Evolutionary conservation across 2,329 filamentous ascomycete species (phyloP), one percentile per base, ranked within the genome.

Genomic region (Beauveria sp.): DNA sequence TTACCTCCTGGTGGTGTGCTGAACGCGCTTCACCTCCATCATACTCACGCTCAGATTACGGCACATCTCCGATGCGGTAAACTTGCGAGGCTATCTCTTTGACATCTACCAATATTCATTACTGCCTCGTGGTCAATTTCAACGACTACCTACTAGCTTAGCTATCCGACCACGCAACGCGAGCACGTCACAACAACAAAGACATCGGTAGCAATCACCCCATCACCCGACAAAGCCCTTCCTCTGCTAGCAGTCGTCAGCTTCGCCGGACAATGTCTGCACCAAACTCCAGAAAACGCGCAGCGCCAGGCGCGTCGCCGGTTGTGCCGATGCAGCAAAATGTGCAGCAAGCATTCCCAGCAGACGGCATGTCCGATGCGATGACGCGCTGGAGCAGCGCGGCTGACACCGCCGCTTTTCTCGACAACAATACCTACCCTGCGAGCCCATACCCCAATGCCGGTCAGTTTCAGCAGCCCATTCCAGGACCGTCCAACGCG

Each of bases 231-330:
- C n/a, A 38, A 20, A 8, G n/a, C 60, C 67, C 50, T 20, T 22
- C 31, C 20, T 20, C 12, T 34, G n/a, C 18, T 1, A 34, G 4
- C 24, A 40, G 7, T 24, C 24, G 5, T 28, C 26, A 24, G 5
- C 18, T 20, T 45, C 20, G 8, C n/a, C 10, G 3, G 34, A 42
- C 31, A 45, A 82, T 83, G 80, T 79, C 82, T 62, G 70, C 75
- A 38, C 74, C 77, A 51, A 83, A 83, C 65, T 73, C 81, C 22
- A 77, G 89, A 74, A 95, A 95, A 79, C 83, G 90, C 73, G 80
- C 88, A 67, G 89, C 90, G 52, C 88, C 90, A 62, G 89, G 88
- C 71, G 78, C 87, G 64, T 82, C 85, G 43, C 88, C 90, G n/a
- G 76, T 83, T 66, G 76, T 82, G 24, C 83, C 85, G 40, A 71